Conservation (phyloP, 495 filamentous ascomycete species). For the Aspergillus bertholletiae region DNA sequence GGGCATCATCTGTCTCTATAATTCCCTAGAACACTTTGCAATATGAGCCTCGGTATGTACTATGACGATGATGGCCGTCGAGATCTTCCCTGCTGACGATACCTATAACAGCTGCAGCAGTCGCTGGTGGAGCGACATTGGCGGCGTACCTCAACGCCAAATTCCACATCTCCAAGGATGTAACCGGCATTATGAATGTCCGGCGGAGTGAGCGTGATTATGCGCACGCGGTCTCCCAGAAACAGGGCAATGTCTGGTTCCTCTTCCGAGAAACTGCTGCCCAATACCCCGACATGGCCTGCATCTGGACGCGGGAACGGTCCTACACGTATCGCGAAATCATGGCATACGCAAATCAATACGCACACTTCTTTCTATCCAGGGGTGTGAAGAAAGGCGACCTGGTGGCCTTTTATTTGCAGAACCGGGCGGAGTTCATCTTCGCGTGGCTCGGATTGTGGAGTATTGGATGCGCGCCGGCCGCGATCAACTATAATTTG, state of each 20-base stretch:
- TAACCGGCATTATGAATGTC: conserved; percentile 30
- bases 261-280: conserved; percentile 55
- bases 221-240: conserved; percentile 35
- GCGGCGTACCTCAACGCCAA: conserved; percentile 69
- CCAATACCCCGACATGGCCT: conserved; percentile 43
- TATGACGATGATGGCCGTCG: not conserved
- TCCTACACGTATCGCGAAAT: conserved; percentile 62
- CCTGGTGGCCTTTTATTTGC: conserved; percentile 65
- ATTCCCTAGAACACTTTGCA: not conserved
- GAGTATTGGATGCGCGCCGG: conserved; percentile 64
- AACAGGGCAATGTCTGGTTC: conserved; percentile 60
- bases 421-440: conserved; percentile 66
- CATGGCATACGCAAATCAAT: conserved; percentile 54
- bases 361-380: conserved; percentile 60
- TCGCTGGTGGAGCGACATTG: conserved; percentile 43
- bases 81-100: not conserved
- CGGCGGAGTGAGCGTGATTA: conserved; percentile 35
- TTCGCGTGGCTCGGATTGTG: conserved; percentile 59
- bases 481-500: conserved; percentile 72
- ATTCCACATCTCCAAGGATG: conserved; percentile 61
- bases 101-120: conserved; percentile 25
- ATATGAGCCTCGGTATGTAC: not conserved
- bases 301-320: conserved; percentile 64
- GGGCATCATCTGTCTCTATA: too few relatives aligned
- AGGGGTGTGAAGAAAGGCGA: conserved; percentile 62